phyloP scores from a whole-genome alignment of 2,329 filamentous ascomycete species.

The Trichoderma hamatum region DNA sequence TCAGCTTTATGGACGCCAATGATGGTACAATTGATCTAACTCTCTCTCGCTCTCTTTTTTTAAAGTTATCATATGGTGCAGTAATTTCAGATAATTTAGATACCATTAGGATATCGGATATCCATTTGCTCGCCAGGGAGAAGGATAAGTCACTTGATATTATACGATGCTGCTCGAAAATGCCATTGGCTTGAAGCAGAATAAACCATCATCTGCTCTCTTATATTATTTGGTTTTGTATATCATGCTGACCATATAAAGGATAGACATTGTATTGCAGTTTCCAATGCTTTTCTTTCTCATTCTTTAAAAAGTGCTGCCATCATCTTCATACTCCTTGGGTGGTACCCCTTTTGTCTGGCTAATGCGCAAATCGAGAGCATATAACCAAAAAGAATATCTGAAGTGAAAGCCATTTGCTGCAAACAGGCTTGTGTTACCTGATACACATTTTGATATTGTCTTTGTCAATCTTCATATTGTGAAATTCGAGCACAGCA shows the following conservation, averaged over 20 bases:
- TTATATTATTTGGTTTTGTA: neutral
- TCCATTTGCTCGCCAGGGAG: neutral
- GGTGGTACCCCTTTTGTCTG: neutral
- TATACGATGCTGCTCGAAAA: neutral
- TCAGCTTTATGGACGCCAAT: neutral
- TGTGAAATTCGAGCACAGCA: neutral
- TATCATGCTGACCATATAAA: no score
- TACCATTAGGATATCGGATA: neutral
- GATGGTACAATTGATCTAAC: neutral
- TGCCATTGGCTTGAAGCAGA: neutral
- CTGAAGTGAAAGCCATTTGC: neutral
- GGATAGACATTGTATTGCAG: neutral
- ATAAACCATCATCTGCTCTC: neutral
- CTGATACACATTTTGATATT: neutral
- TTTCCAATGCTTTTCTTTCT: neutral
- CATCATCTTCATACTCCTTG: no score
- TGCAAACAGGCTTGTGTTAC: neutral
- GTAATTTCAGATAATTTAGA: no score
- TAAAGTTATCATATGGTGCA: neutral
- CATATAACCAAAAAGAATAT: neutral
- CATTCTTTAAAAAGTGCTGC: neutral
- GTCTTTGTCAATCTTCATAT: slow-evolving; percentile 3
- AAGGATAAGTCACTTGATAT: neutral
- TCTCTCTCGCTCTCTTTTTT: neutral
- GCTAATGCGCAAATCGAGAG: neutral